These are phyloP conservation scores for Escovopsis weberi DNA, from an alignment of 2,329 filamentous ascomycete species.

Conservation along the genomic window DNA sequence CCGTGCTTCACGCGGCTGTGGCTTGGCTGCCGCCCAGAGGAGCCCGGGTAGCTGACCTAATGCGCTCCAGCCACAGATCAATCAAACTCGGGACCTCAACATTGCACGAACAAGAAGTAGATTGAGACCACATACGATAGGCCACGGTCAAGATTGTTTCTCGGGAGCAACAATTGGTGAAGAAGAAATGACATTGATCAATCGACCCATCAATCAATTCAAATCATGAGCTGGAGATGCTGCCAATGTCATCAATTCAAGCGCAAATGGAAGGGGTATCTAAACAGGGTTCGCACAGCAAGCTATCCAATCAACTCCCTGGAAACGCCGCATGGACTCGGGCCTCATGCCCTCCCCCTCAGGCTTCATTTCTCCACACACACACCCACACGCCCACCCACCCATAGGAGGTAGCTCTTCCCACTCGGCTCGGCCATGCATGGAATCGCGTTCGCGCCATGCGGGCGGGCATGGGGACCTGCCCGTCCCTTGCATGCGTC, in stretches of 20 bases:
- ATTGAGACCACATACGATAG: no score
- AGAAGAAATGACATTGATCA: neutral
- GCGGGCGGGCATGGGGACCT: neutral
- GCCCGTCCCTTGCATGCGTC: neutral
- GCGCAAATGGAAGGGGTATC: slow-evolving; percentile 7
- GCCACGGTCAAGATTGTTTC: no score
- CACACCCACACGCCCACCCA: slow-evolving; percentile 1
- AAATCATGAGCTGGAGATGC: neutral
- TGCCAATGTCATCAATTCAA: neutral
- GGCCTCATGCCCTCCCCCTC: neutral
- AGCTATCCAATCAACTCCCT: slow-evolving; percentile 7
- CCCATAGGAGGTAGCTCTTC: neutral
- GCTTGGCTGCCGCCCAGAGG: no score
- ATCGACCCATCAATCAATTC: no score
- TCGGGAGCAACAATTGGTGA: no score
- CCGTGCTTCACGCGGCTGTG: neutral
- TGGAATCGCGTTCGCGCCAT: neutral
- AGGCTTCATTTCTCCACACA: slow-evolving; percentile 4
- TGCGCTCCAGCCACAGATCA: no score
- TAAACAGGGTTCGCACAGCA: no score
- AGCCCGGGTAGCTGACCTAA: no score
- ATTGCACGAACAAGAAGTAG: no score
- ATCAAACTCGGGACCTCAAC: no score
- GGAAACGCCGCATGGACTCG: slow-evolving; percentile 1
- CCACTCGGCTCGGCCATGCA: no score